Percentiles rank a stretch among this genome's conserved stretches.
Evolutionary conservation across 345 rosid species (phyloP).

Genomic region (Eucalyptus pauciflora): DNA sequence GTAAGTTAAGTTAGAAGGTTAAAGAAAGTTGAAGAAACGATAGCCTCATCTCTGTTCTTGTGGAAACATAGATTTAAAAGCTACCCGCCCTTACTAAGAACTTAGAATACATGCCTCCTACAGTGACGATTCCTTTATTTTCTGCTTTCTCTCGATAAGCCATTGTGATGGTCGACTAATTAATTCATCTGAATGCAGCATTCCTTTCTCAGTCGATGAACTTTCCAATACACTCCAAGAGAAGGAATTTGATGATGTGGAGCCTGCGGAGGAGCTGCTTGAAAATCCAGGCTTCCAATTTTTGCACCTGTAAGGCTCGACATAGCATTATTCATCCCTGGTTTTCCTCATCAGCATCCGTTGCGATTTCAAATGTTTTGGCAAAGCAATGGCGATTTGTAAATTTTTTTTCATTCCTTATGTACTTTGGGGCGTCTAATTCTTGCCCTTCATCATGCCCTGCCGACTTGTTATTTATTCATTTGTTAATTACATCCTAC

Average conservation of each 20-base stretch:
- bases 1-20: background rate
- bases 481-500: slow-evolving; percentile 18
- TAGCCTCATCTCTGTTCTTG: background rate
- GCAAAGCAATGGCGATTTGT: background rate
- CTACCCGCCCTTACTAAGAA: background rate
- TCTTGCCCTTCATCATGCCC: background rate
- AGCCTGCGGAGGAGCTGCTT: slow-evolving; percentile 69
- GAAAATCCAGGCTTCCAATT: slow-evolving; percentile 78
- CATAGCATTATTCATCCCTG: background rate
- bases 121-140: background rate
- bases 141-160: background rate
- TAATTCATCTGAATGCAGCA: slow-evolving; percentile 26
- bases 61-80: background rate
- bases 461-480: slow-evolving; percentile 18
- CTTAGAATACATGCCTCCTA: background rate
- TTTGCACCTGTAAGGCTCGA: slow-evolving; percentile 43
- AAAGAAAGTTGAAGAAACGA: background rate
- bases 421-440: background rate
- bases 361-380: background rate
- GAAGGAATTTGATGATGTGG: slow-evolving; percentile 73
- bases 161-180: background rate
- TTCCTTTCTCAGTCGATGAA: slow-evolving; percentile 94
- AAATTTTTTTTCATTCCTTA: slow-evolving; percentile 6
- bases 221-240: slow-evolving; percentile 69
- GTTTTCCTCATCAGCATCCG: background rate